Conservation (phyloP, 139 green algal species). For the Picocystis salinarum region DNA sequence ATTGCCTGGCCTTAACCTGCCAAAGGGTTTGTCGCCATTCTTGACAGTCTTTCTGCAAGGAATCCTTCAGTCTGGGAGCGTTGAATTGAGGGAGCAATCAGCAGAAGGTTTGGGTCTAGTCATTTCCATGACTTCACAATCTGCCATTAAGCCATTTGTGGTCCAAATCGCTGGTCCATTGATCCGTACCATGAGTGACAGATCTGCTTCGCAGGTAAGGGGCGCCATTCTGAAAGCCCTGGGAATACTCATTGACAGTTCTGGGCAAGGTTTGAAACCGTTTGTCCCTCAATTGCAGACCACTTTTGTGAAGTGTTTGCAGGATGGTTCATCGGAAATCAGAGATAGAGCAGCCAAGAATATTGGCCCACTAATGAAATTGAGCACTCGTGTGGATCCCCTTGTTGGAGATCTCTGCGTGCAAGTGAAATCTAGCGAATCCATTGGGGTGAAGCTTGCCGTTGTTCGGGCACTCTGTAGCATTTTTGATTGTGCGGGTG, state of each 20-base stretch:
- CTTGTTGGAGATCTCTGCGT: conserved; percentile 38
- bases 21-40: conserved; percentile 67
- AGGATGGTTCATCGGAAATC: conserved; percentile 31
- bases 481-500: no score
- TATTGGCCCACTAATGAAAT: conserved; percentile 47
- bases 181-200: conserved; percentile 86
- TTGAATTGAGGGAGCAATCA: conserved; percentile 40
- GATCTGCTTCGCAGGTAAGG: conserved; percentile 26
- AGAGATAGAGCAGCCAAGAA: conserved; percentile 44
- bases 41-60: conserved; percentile 84
- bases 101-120: conserved; percentile 80
- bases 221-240: conserved; percentile 73
- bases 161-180: conserved; percentile 72
- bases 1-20: conserved; percentile 66
- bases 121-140: conserved; percentile 50
- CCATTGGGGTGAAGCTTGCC: no score
- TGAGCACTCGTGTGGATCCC: conserved; percentile 53
- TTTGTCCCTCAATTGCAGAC: conserved; percentile 97
- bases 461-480: no score
- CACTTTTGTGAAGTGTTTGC: conserved; percentile 91
- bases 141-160: conserved; percentile 69
- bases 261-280: conserved; percentile 64
- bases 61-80: conserved; percentile 2
- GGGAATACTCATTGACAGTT: conserved; percentile 62
- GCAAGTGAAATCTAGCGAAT: no score